Evolutionary conservation across 208 protist genomes (phyloP).

Genomic region (Wallacemonas collosoma): DNA sequence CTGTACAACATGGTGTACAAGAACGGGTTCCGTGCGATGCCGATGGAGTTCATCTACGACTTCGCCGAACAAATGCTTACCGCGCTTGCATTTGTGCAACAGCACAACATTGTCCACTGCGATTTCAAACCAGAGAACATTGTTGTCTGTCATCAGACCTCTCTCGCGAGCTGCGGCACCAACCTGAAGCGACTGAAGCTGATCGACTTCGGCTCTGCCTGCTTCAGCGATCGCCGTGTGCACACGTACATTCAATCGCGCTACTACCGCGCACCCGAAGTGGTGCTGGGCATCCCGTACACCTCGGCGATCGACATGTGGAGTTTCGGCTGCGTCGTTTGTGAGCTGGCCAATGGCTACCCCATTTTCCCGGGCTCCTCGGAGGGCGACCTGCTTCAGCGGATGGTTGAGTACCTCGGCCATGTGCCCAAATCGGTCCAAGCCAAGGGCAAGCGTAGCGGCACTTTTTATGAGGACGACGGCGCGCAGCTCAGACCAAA

Average conservation of each 20-base stretch:
- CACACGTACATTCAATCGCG: conserved; percentile 91
- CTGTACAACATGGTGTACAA: conserved; percentile 71
- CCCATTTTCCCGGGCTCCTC: conserved; percentile 91
- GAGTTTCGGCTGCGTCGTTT: conserved; percentile 97
- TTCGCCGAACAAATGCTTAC: conserved; percentile 68
- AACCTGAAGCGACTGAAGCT: conserved; percentile 88
- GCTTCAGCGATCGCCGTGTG: conserved; percentile 87
- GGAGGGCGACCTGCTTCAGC: conserved; percentile 81
- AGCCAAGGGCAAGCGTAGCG: conserved; percentile 40
- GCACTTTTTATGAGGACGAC: conserved; percentile 55
- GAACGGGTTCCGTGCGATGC: conserved; percentile 78
- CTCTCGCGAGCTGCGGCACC: neutral
- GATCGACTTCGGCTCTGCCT: conserved; percentile 97
- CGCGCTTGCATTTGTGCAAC: conserved; percentile 65
- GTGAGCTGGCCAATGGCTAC: conserved; percentile 93
- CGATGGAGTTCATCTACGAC: conserved; percentile 71
- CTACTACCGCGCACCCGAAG: conserved; percentile 97
- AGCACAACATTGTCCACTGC: conserved; percentile 93
- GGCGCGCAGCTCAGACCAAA: conserved; percentile 23
- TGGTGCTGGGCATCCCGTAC: conserved; percentile 94
- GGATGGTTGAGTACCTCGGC: conserved; percentile 85
- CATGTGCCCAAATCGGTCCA: conserved; percentile 66
- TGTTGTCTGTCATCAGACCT: conserved; percentile 51
- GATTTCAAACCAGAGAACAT: conserved; percentile 98
- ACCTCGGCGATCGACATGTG: conserved; percentile 96